Percentiles rank a stretch among this genome's conserved stretches.
These are phyloP conservation scores for Ceratocystis smalleyi DNA, from an alignment of 2,329 filamentous ascomycete genomes.

Conservation along the genomic window DNA sequence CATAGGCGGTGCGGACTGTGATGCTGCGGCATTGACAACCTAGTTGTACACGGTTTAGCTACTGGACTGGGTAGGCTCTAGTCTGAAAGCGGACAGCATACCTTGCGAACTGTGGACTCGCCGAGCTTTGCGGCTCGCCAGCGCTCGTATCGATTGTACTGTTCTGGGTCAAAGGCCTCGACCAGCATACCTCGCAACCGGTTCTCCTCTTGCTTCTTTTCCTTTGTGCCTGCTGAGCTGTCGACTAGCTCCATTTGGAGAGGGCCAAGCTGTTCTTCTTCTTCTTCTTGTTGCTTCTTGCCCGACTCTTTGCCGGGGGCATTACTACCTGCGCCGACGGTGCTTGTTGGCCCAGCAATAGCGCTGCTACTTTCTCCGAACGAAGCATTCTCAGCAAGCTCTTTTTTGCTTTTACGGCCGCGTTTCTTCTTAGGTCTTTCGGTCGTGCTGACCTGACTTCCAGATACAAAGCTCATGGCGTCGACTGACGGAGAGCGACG, in stretches of 20 bases:
- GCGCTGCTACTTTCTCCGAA: constrained; percentile 31
- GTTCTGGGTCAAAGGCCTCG: constrained; percentile 47
- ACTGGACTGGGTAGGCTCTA: constrained; percentile 9
- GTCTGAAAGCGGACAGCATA: constrained; percentile 24
- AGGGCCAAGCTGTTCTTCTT: constrained; percentile 33
- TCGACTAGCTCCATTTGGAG: constrained; percentile 38
- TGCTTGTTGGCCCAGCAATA: constrained; percentile 25
- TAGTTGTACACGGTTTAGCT: constrained; percentile 20
- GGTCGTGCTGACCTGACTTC: constrained; percentile 39
- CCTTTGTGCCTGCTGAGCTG: constrained; percentile 46
- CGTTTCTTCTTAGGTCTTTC: constrained; percentile 41
- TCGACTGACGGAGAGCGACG: constrained; percentile 52
- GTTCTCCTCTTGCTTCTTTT: constrained; percentile 50
- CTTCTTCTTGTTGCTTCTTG: constrained; percentile 39
- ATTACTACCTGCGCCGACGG: constrained; percentile 30
- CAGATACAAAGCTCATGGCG: constrained; percentile 42
- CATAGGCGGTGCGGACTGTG: constrained; percentile 58
- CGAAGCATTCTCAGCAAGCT: constrained; percentile 30
- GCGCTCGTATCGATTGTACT: constrained; percentile 54
- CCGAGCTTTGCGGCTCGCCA: constrained; percentile 55
- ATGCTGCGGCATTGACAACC: constrained; percentile 67
- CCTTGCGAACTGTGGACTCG: constrained; percentile 52
- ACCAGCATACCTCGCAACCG: constrained; percentile 45
- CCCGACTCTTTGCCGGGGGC: constrained; percentile 27
- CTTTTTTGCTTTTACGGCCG: constrained; percentile 44